Conservation (phyloP, 192 early-diverging fungal genomes). For the Fimicolochytrium jonesii region DNA sequence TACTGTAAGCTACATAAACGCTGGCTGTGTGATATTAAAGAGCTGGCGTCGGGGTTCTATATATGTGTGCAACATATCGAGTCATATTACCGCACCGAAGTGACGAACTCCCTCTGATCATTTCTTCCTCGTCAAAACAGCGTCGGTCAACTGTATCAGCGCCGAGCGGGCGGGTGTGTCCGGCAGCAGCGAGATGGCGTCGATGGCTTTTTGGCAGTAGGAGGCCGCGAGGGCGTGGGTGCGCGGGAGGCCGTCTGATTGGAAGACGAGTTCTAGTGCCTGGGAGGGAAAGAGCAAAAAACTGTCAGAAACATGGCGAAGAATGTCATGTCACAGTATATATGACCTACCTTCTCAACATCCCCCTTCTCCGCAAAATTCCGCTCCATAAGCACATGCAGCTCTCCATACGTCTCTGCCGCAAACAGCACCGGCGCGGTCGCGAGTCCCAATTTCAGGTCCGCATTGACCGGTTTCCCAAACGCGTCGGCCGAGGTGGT, state of each 20-base stretch:
- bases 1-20: too few relatives aligned
- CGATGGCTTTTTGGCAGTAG: conserved; percentile 72
- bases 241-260: conserved; percentile 70
- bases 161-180: conserved; percentile 71
- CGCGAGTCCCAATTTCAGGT: conserved; percentile 83
- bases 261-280: conserved; percentile 75
- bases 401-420: conserved; percentile 79
- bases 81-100: too few relatives aligned
- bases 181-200: conserved; percentile 65
- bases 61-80: too few relatives aligned
- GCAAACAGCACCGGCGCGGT: conserved; percentile 94
- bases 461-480: conserved; percentile 90
- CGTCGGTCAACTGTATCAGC: conserved; percentile 71
- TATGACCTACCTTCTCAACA: conserved; percentile 55
- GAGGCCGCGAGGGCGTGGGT: conserved; percentile 70
- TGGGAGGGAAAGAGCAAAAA: too few relatives aligned
- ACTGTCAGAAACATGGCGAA: neutral
- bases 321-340: neutral
- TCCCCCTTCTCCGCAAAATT: conserved; percentile 78
- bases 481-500: conserved; percentile 66
- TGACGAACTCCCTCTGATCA: too few relatives aligned
- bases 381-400: conserved; percentile 80
- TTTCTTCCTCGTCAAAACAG: conserved; percentile 78
- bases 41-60: too few relatives aligned
- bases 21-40: too few relatives aligned